Evolutionary conservation across 2,329 filamentous ascomycete species (phyloP).

Genomic region (Penicillium italicum): DNA sequence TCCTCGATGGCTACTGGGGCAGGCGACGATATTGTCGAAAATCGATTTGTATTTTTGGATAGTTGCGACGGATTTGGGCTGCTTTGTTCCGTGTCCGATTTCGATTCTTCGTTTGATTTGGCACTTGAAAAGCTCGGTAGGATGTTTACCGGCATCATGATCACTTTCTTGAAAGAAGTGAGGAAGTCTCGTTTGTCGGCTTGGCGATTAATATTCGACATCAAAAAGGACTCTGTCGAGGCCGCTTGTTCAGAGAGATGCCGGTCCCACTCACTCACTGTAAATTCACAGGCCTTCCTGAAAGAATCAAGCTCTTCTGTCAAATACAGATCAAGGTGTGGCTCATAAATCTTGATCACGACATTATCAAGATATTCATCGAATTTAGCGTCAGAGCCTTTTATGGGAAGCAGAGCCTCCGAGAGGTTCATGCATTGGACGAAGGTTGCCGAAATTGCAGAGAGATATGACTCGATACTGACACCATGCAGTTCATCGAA

Average conservation of each 20-base stretch:
- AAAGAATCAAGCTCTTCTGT: conserved; percentile 89
- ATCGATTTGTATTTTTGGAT: conserved; percentile 34
- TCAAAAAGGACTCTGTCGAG: conserved; percentile 86
- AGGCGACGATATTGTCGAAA: conserved; percentile 37
- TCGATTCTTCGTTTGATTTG: conserved; percentile 49
- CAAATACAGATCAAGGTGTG: conserved; percentile 88
- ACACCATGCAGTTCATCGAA: conserved; percentile 82
- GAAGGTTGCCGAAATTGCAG: conserved; percentile 81
- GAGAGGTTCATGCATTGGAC: conserved; percentile 79
- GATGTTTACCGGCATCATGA: conserved; percentile 97
- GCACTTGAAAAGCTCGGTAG: conserved; percentile 67
- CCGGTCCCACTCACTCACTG: conserved; percentile 85
- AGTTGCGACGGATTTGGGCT: conserved; percentile 16
- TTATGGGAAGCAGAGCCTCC: conserved; percentile 64
- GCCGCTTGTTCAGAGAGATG: conserved; percentile 88
- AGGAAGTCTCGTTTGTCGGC: conserved; percentile 96
- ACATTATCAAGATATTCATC: conserved; percentile 63
- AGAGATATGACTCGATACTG: conserved; percentile 73
- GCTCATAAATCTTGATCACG: conserved; percentile 74
- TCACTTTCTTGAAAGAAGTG: conserved; percentile 94
- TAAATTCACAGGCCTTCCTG: conserved; percentile 67
- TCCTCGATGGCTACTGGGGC: conserved; percentile 50
- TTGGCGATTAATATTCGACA: conserved; percentile 90
- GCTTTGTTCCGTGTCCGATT: conserved; percentile 23
- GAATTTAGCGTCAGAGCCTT: conserved; percentile 56